Conservation (phyloP, 2,329 filamentous ascomycete genomes). For the Clonostachys chloroleuca region DNA sequence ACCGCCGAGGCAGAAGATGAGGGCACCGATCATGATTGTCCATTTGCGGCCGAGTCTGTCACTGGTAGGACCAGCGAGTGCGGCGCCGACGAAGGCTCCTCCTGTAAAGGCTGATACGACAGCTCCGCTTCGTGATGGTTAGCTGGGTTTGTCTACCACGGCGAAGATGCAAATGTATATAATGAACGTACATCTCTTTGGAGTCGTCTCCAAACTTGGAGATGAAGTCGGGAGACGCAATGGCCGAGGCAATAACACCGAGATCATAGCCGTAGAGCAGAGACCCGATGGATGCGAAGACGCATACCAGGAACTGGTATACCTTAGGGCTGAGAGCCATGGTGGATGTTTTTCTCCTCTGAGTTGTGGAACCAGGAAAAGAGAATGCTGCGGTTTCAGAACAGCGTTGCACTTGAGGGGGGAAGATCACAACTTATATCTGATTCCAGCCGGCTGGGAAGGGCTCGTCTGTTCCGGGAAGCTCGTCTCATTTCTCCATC, state of each 20-base stretch:
- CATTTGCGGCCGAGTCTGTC: slow-evolving; percentile 63
- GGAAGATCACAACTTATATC: too few species aligned
- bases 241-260: slow-evolving; percentile 10
- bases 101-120: slow-evolving; percentile 72
- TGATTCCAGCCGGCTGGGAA: too few species aligned
- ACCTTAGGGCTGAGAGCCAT: slow-evolving; percentile 38
- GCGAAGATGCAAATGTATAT: not conserved
- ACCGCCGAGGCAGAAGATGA: slow-evolving; percentile 70
- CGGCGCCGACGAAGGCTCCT: slow-evolving; percentile 67
- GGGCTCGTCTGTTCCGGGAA: too few species aligned
- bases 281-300: slow-evolving; percentile 52
- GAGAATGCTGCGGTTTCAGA: too few species aligned
- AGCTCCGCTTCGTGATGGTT: slow-evolving; percentile 46
- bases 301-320: slow-evolving; percentile 46
- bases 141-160: not conserved
- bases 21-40: slow-evolving; percentile 68
- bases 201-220: slow-evolving; percentile 13
- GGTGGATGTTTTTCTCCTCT: not conserved
- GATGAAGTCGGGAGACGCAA: slow-evolving; percentile 4
- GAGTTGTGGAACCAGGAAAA: too few species aligned
- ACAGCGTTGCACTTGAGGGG: too few species aligned
- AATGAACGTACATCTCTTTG: slow-evolving; percentile 25
- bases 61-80: slow-evolving; percentile 56
- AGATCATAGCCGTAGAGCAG: slow-evolving; percentile 52
- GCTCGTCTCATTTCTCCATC: too few species aligned